These are phyloP conservation scores for Plasmodium coatneyi DNA, from an alignment of 169 alveolate species.

Conservation along the genomic window DNA sequence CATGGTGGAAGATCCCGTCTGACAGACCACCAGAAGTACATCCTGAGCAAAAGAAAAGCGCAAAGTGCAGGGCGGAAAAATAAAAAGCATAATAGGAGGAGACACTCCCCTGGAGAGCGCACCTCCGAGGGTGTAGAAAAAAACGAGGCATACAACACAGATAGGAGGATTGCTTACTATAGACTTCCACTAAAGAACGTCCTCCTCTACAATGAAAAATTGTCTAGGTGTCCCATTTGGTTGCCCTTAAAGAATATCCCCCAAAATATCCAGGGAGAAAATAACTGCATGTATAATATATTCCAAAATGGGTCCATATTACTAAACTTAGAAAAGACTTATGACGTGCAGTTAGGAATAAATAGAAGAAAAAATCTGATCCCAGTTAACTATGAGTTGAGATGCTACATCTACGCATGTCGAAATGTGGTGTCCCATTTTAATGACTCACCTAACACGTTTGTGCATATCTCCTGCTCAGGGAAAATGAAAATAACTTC, in stretches of 20 bases:
- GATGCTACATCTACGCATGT: conserved; percentile 90
- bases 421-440: conserved; percentile 82
- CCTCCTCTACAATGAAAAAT: conserved; percentile 83
- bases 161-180: conserved; percentile 82
- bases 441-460: conserved; percentile 84
- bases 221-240: conserved; percentile 88
- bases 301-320: conserved; percentile 83
- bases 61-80: background rate
- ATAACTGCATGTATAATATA: conserved; percentile 77
- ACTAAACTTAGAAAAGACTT: conserved; percentile 80
- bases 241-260: conserved; percentile 85
- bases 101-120: background rate
- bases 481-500: conserved; percentile 86
- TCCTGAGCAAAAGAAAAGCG: background rate
- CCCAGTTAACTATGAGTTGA: conserved; percentile 86
- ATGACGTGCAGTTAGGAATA: conserved; percentile 74
- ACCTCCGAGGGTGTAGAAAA: background rate
- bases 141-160: background rate
- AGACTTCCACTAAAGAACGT: conserved; percentile 80
- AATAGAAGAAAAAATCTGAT: conserved; percentile 83
- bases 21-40: conserved; percentile 2
- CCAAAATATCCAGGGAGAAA: conserved; percentile 52
- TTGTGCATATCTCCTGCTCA: conserved; percentile 84
- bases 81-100: background rate
- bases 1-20: background rate